Conservation (phyloP, 2,329 filamentous ascomycete species). For the Pseudogymnoascus sp. region DNA sequence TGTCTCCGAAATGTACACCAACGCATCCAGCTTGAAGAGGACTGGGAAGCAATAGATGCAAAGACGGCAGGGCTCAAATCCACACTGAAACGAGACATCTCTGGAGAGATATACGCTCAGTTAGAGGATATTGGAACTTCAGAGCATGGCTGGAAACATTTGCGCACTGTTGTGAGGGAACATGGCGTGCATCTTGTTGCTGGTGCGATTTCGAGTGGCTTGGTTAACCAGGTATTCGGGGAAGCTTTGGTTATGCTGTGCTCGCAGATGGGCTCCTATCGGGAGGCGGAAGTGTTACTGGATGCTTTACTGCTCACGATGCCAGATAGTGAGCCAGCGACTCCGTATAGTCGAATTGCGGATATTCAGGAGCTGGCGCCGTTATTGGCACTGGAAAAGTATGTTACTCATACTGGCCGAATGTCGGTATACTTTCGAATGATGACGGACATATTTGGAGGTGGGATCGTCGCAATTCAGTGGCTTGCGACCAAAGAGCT, state of each 20-base stretch:
- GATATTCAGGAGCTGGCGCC: constrained; percentile 26
- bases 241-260: constrained; percentile 38
- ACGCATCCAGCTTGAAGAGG: constrained; percentile 41
- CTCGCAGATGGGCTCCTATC: constrained; percentile 27
- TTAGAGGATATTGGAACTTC: constrained; percentile 38
- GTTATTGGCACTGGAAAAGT: constrained; percentile 31
- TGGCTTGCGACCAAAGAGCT: constrained; percentile 41
- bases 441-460: constrained; percentile 32
- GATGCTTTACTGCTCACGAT: constrained; percentile 29
- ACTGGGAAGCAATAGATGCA: constrained; percentile 33
- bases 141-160: constrained; percentile 38
- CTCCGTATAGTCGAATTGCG: constrained; percentile 27
- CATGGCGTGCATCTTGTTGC: constrained; percentile 40
- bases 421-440: constrained; percentile 33
- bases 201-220: constrained; percentile 35
- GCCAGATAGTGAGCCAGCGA: constrained; percentile 32
- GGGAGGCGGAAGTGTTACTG: constrained; percentile 38
- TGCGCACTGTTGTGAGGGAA: constrained; percentile 39
- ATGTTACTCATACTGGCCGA: constrained; percentile 28
- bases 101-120: constrained; percentile 42
- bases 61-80: constrained; percentile 32
- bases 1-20: constrained; percentile 42
- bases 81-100: constrained; percentile 33
- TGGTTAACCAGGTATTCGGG: constrained; percentile 37
- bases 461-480: constrained; percentile 31